These are phyloP conservation scores for Pestalotiopsis sp. DNA, from an alignment of 2,329 filamentous ascomycete genomes.

Conservation along the genomic window DNA sequence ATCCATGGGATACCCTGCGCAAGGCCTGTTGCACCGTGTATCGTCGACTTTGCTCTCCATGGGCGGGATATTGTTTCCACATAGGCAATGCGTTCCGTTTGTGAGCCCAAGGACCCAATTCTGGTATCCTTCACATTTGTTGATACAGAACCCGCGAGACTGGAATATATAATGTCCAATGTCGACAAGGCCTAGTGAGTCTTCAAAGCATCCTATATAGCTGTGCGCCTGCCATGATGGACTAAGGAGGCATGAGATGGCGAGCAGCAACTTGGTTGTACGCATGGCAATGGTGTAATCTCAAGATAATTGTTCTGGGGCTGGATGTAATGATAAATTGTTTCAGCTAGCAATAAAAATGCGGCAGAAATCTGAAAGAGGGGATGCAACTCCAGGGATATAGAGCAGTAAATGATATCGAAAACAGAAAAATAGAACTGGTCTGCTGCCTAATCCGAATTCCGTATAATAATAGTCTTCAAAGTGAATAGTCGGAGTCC, in stretches of 20 bases:
- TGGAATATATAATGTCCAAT: conserved; percentile 12
- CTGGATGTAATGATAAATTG: no score
- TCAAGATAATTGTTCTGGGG: background rate
- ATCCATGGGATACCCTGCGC: conserved; percentile 18
- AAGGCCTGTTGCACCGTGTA: conserved; percentile 16
- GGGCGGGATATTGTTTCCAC: conserved; percentile 16
- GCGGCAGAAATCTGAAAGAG: no score
- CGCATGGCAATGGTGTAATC: background rate
- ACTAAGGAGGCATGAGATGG: background rate
- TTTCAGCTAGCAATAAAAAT: no score
- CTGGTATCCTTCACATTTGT: background rate
- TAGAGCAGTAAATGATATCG: no score
- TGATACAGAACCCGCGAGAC: conserved; percentile 14
- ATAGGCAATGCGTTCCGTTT: conserved; percentile 22
- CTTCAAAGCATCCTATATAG: conserved; percentile 19
- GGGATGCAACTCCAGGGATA: no score
- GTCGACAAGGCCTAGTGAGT: conserved; percentile 11
- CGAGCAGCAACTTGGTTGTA: background rate
- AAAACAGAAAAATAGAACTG: no score
- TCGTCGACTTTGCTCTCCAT: conserved; percentile 14
- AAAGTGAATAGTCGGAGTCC: background rate
- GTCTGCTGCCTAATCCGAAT: no score
- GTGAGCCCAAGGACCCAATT: conserved; percentile 14
- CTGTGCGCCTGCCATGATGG: background rate
- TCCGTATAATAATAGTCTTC: background rate